Base-by-base conservation (phyloP, 306 rosid species). In the Prunus padus region DNA sequence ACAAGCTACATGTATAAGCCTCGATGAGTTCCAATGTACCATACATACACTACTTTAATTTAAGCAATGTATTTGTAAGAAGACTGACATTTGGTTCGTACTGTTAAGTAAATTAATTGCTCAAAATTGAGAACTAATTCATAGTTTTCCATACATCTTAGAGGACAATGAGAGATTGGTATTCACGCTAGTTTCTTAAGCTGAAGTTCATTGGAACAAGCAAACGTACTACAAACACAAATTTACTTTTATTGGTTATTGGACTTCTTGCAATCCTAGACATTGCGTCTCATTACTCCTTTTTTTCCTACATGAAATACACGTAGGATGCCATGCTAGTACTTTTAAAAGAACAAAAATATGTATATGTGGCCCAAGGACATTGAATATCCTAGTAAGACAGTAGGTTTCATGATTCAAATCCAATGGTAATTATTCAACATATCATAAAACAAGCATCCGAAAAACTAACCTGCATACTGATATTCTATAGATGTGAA, bases 401-500 rank as follows among this genome's bases (percentile, higher is more conserved):
- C 57, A 71, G 20, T 19, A 19, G 26, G 15, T 76, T 37, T 50
- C 15, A 73, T 65, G 67, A 47, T 64, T 44, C 45, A 69, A 67
- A 42, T 67, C 46, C 33, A 26, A 45, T 1, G 11, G n/a, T 63
- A 63, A 18, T 8, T 60, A 54, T 22, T 51, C 9, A 65, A 62
- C 25, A 13, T 9, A 1, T 42, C 5, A 47, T 65, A 51, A 22
- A 70, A 57, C 14, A 51, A 44, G 28, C 51, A 46, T 12, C 20
- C n/a, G 69, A 82, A 82, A 70, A 72, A 74, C 85, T 60, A 78
- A 93, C 97, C 98, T 88, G 93, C 85, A 80, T 73, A 88, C 77
- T n/a, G 75, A 86, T 77, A 93, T 73, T 77, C 81, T 90, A 79
- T 82, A 91, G 67, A 93, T 80, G 79, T 83, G 96, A 69, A 93